Evolutionary conservation across 1,284 basidiomycete genomes (phyloP).

Genomic region (Melampsora americana): DNA sequence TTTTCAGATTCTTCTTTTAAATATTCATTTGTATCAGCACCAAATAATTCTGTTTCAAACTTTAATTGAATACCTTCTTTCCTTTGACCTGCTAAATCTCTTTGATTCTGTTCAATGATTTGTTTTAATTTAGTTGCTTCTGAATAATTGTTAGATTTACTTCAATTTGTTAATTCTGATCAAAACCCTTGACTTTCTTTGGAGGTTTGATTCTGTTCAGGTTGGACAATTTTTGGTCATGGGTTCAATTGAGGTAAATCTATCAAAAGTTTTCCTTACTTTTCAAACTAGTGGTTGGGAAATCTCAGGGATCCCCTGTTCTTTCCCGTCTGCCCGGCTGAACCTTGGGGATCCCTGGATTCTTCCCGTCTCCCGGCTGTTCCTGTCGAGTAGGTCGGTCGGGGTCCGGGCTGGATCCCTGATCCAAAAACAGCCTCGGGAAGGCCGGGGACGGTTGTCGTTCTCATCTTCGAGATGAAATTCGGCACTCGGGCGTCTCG

Average conservation of each 20-base stretch:
- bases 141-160: constrained; percentile 78
- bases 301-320: no score
- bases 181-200: constrained; percentile 84
- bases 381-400: no score
- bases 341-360: no score
- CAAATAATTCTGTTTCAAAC: constrained; percentile 19
- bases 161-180: constrained; percentile 72
- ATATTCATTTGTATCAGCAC: constrained; percentile 12
- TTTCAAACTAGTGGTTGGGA: no score
- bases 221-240: constrained; percentile 80
- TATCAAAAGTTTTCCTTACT: constrained; percentile 63
- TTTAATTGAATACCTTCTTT: neutral
- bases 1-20: neutral
- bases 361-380: no score
- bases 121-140: constrained; percentile 87
- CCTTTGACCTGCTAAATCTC: constrained; percentile 76
- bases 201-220: constrained; percentile 71
- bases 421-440: no score
- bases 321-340: no score
- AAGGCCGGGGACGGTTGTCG: no score
- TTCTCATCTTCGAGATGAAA: no score
- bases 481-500: no score
- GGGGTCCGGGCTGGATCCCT: no score
- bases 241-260: constrained; percentile 71
- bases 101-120: constrained; percentile 80